A percentile compares a stretch with the other conserved stretches of the same genome.
These are phyloP conservation scores for Aspergillus asperescens DNA, from an alignment of 495 filamentous ascomycete genomes.

Conservation along the genomic window DNA sequence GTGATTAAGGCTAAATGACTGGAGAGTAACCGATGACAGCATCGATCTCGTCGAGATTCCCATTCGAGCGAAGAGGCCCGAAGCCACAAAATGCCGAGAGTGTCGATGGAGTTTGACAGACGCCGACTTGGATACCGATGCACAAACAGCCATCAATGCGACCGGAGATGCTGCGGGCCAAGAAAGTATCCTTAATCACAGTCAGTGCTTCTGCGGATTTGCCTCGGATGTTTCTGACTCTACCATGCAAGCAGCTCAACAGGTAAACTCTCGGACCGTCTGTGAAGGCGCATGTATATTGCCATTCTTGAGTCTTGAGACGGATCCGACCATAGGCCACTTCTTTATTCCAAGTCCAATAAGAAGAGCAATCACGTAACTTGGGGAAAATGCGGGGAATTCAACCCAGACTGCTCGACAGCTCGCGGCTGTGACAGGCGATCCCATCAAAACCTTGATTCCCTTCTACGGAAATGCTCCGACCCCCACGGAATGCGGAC, in stretches of 20 bases:
- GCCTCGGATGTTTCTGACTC: slow-evolving; percentile 7
- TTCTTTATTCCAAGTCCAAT: not conserved
- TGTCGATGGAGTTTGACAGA: not conserved
- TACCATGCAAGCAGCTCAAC: too few relatives aligned
- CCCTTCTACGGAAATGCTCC: slow-evolving; percentile 13
- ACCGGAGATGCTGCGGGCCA: slow-evolving; percentile 16
- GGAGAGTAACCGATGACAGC: too few relatives aligned
- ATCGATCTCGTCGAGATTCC: too few relatives aligned
- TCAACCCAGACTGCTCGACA: too few relatives aligned
- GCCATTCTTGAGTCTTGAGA: not conserved
- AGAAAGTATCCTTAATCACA: too few relatives aligned
- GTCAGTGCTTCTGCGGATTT: too few relatives aligned
- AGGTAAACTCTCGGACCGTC: not conserved
- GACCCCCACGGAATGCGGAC: slow-evolving; percentile 9
- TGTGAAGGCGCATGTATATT: not conserved
- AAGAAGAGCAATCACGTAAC: not conserved
- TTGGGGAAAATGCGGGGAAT: slow-evolving; percentile 3
- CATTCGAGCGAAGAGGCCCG: too few relatives aligned
- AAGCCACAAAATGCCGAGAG: too few relatives aligned
- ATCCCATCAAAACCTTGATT: not conserved
- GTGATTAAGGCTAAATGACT: too few relatives aligned
- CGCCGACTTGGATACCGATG: slow-evolving; percentile 1
- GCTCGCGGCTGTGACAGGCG: not conserved
- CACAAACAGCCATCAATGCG: too few relatives aligned
- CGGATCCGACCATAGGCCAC: not conserved